These are phyloP conservation scores for Yamadazyma phyllophila DNA, from an alignment of 805 yeast genomes.

Conservation along the genomic window DNA sequence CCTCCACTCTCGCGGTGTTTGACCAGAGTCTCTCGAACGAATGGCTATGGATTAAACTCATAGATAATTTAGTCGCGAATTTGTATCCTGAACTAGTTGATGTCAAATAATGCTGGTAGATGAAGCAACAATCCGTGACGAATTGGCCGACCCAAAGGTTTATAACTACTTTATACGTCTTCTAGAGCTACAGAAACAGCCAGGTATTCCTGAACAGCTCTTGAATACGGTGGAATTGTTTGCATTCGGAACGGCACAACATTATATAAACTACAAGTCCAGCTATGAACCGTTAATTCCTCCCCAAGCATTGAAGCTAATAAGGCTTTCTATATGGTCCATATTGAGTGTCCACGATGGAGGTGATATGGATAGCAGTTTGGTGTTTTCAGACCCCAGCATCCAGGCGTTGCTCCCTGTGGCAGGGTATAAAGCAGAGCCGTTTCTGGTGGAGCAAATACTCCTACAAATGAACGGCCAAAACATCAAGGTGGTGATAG, in stretches of 20 bases:
- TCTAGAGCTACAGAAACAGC: background rate
- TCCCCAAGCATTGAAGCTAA: constrained; percentile 22
- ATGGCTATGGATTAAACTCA: constrained; percentile 14
- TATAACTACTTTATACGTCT: constrained; percentile 3
- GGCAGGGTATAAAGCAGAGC: constrained; percentile 3
- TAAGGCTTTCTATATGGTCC: constrained; percentile 26
- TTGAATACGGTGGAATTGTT: constrained; percentile 29
- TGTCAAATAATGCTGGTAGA: background rate
- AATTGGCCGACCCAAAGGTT: background rate
- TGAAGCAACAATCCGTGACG: background rate
- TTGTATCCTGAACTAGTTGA: constrained; percentile 22
- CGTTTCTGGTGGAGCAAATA: constrained; percentile 9
- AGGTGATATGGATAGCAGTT: constrained; percentile 8
- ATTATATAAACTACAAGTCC: constrained; percentile 19
- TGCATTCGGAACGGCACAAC: constrained; percentile 32
- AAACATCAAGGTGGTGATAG: constrained; percentile 16
- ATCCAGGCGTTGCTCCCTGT: background rate
- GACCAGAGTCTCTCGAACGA: constrained; percentile 1
- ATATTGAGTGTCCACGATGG: constrained; percentile 13
- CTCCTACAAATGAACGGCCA: constrained; percentile 12
- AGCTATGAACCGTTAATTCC: too few species aligned
- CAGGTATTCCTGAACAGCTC: background rate
- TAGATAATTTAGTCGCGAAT: constrained; percentile 21
- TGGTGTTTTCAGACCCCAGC: constrained; percentile 14
- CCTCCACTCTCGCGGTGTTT: constrained; percentile 3